phyloP scores from a whole-genome alignment of 768 basidiomycete species.

The Megacollybia marginata region DNA sequence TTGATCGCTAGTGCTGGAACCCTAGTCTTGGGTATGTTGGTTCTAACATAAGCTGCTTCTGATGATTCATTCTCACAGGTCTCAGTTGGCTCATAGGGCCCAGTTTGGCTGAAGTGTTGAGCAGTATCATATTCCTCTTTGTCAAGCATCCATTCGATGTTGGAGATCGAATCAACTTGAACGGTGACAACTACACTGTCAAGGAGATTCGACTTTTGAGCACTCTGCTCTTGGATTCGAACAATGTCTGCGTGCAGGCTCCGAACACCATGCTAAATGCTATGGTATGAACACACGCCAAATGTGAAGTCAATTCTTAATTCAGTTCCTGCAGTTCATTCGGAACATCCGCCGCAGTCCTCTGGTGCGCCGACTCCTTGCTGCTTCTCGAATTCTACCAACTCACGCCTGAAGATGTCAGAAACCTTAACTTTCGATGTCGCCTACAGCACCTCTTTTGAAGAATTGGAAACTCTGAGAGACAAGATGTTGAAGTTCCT shows the following conservation, averaged over 20 bases:
- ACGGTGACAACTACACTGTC: constrained; percentile 60
- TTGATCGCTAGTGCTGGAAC: constrained; percentile 73
- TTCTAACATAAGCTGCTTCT: constrained; percentile 3
- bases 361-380: constrained; percentile 31
- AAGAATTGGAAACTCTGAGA: constrained; percentile 71
- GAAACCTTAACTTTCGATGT: constrained; percentile 83
- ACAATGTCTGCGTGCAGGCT: constrained; percentile 59
- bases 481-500: constrained; percentile 77
- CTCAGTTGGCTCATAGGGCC: constrained; percentile 84
- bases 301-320: background rate
- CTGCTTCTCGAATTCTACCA: background rate
- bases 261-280: constrained; percentile 58
- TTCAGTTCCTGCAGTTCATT: constrained; percentile 41
- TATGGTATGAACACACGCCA: constrained; percentile 25
- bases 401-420: constrained; percentile 40
- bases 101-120: constrained; percentile 73
- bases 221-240: constrained; percentile 60
- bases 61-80: constrained; percentile 28
- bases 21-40: constrained; percentile 35
- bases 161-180: constrained; percentile 59
- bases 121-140: constrained; percentile 87
- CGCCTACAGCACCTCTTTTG: constrained; percentile 68
- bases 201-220: constrained; percentile 83
- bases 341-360: constrained; percentile 68
- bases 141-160: constrained; percentile 83